Evolutionary conservation across 345 rosid species (phyloP), one percentile per base, ranked within the genome.

Genomic region (Sonneratia caseolaris): DNA sequence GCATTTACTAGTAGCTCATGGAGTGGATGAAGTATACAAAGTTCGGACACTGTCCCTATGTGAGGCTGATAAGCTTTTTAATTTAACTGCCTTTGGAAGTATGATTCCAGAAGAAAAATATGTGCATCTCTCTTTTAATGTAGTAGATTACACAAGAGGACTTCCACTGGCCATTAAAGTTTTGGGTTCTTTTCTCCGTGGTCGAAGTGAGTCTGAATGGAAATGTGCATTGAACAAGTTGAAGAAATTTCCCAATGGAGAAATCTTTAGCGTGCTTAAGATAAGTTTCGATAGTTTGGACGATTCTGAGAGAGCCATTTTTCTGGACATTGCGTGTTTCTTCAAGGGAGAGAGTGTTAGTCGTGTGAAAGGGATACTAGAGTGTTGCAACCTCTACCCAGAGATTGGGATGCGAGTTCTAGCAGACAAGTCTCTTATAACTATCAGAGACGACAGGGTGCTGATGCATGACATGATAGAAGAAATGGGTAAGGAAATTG

Each of bases 401-500:
- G 72, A 68, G 1, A 42, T 3, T 68, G 72, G 43, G 36, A 36
- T 74, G 14, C 32, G 12, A 64, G 70, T 62, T 64, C 81, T 78
- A 11, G 8, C 4, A 21, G 70, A 68, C 2, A 71, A 13, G 62
- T 71, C 70, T 8, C 74, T 81, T 24, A 62, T 81, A 66, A 64
- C 51, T 19, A 62, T 75, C 42, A 37, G 37, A 37, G 15, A 15
- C 36, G 32, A 47, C 27, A 70, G 35, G 36, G 37, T 80, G 7
- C 4, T 70, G 72, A 77, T 81, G 81, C 83, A 70, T 68, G 77
- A 75, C 49, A 78, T 75, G 76, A 64, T 81, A 9, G 66, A 75
- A 78, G 77, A 70, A 73, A 73, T 81, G 79, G 83, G 85, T 27
- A 74, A 69, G 6, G 79, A 79, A 21, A 79, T 75, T 51, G 81